phyloP scores from a whole-genome alignment of 768 basidiomycete genomes.

The Tylopilus cervinicoccineus region DNA sequence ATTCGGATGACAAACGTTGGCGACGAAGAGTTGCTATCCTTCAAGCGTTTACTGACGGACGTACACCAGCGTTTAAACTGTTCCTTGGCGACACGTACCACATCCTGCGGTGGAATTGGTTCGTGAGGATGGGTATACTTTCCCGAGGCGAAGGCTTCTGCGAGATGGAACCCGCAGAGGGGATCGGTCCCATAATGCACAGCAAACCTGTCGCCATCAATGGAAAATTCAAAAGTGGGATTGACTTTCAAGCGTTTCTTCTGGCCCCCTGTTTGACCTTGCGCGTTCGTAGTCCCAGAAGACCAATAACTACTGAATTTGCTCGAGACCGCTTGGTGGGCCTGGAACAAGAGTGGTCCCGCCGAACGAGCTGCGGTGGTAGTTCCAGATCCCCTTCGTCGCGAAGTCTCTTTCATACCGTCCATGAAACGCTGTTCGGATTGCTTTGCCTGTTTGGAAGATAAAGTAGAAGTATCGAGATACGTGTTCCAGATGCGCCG shows the following conservation, averaged over 20 bases:
- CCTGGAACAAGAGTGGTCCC: conserved; percentile 17
- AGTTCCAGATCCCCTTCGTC: neutral
- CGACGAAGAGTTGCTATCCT: conserved; percentile 8
- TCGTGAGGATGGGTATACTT: neutral
- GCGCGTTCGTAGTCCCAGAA: conserved; percentile 13
- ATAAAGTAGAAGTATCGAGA: conserved; percentile 2
- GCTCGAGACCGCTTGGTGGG: neutral
- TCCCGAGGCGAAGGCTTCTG: conserved; percentile 19
- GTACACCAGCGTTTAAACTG: conserved; percentile 28
- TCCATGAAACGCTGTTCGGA: conserved; percentile 10
- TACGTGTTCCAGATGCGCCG: conserved; percentile 22
- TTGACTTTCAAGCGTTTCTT: conserved; percentile 13
- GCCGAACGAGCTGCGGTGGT: conserved; percentile 24
- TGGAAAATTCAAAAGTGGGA: conserved; percentile 28
- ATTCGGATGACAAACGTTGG: conserved; percentile 25
- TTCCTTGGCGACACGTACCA: conserved; percentile 15
- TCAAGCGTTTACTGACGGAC: conserved; percentile 12
- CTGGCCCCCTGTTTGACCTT: neutral
- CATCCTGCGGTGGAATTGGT: neutral
- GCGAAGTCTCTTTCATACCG: conserved; percentile 9
- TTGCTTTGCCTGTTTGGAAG: conserved; percentile 2
- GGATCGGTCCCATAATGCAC: conserved; percentile 30
- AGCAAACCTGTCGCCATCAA: conserved; percentile 22
- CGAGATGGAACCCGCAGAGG: conserved; percentile 28
- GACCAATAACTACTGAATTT: conserved; percentile 26